phyloP scores from a whole-genome alignment of 768 basidiomycete genomes.

The Panaeolus papilionaceus region DNA sequence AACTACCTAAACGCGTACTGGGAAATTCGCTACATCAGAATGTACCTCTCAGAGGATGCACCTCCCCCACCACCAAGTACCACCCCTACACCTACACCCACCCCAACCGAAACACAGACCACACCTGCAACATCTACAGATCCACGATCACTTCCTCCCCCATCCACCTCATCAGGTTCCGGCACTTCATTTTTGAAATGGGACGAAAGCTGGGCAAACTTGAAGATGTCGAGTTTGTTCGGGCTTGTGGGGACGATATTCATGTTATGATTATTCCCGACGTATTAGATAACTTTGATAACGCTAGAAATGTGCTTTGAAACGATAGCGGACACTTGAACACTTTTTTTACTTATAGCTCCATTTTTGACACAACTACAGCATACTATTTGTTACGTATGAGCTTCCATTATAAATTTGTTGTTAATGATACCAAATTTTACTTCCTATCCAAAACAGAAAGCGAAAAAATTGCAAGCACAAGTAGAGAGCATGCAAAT shows the following conservation, averaged over 20 bases:
- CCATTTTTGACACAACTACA: not conserved
- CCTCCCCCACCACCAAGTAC: constrained; percentile 13
- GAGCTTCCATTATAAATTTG: too few species aligned
- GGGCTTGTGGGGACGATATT: not conserved
- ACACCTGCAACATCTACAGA: not conserved
- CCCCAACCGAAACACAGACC: not conserved
- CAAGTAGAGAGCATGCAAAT: not conserved
- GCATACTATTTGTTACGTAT: not conserved
- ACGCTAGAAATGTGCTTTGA: not conserved
- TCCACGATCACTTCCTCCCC: not conserved
- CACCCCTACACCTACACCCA: constrained; percentile 2
- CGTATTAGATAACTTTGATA: not conserved
- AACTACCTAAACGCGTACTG: constrained; percentile 61
- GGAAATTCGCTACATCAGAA: constrained; percentile 64
- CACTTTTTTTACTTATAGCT: not conserved
- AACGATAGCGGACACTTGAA: not conserved
- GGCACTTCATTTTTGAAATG: not conserved
- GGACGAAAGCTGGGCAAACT: not conserved
- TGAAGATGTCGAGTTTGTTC: not conserved
- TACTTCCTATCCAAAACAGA: too few species aligned
- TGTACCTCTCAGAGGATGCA: constrained; percentile 49
- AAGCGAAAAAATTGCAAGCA: not conserved
- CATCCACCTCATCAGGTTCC: not conserved
- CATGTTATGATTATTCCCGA: constrained; percentile 1
- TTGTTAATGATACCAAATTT: too few species aligned